Evolutionary conservation across 2,329 filamentous ascomycete genomes (phyloP).

Genomic region (Exserohilum turcica): DNA sequence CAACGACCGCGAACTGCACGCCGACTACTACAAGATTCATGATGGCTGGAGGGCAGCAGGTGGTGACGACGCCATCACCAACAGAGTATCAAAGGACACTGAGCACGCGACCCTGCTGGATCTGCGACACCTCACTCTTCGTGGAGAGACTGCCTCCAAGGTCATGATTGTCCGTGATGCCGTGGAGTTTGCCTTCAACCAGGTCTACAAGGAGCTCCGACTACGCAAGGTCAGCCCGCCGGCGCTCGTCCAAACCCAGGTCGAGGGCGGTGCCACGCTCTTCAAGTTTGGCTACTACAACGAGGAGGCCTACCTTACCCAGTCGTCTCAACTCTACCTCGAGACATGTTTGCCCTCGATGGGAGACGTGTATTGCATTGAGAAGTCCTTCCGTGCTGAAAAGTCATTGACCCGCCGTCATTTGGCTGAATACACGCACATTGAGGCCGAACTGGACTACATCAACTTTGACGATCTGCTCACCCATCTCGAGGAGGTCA

Average conservation of each 20-base stretch:
- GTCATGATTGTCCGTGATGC: conserved; percentile 86
- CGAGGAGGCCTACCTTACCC: conserved; percentile 89
- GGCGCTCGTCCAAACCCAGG: conserved; percentile 91
- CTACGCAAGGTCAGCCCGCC: conserved; percentile 86
- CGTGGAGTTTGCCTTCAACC: conserved; percentile 79
- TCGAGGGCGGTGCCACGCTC: conserved; percentile 89
- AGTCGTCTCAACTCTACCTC: conserved; percentile 96
- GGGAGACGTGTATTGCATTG: conserved; percentile 96
- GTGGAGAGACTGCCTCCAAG: conserved; percentile 80
- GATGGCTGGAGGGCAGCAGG: conserved; percentile 73
- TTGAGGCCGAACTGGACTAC: conserved; percentile 96
- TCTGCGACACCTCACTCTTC: conserved; percentile 81
- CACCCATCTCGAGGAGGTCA: conserved; percentile 81
- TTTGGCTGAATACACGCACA: conserved; percentile 93
- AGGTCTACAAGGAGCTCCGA: conserved; percentile 75
- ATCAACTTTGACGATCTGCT: conserved; percentile 92
- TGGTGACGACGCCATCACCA: conserved; percentile 90
- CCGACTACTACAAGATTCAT: conserved; percentile 82
- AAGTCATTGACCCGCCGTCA: conserved; percentile 94
- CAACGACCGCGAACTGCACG: conserved; percentile 84
- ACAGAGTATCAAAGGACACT: conserved; percentile 71
- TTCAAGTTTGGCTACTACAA: conserved; percentile 91
- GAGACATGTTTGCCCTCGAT: conserved; percentile 90
- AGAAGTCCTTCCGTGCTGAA: conserved; percentile 98
- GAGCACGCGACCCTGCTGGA: conserved; percentile 77